Evolutionary conservation across 805 yeast species (phyloP), one percentile per base, ranked within the genome.

Genomic region (Candida suzukii): DNA sequence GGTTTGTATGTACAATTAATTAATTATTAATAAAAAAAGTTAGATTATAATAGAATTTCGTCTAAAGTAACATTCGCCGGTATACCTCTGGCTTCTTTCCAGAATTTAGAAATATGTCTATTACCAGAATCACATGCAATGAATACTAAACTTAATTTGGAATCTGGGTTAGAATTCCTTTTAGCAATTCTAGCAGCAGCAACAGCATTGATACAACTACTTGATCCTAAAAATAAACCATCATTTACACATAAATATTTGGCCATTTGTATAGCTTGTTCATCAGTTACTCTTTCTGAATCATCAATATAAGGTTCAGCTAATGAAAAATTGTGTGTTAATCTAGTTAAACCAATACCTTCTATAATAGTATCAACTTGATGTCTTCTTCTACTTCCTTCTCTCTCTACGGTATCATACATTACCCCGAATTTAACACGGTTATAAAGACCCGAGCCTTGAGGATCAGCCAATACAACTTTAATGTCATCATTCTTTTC

Each of bases 361-460:
- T 91, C 99, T 3, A 91, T 81, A 2, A 90, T 56, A 0, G 98
- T 93, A 60, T 91, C 99, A 2, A 91, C 98, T 62, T 91, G 99
- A 60, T 93, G 98, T 50, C 99, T 68, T 56, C 97, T 73, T 51
- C 98, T 70, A 0, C 93, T 85, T 1, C 99, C 99, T 63, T 91
- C 99, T 49, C 74, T 80, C 60, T 91, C 99, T 8, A 77, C 88
- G 2, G 70, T 48, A 52, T 90, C 95, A 59, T 87, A 91, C 97
- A 93, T 88, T 3, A 91, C 98, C 2, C 97, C 98, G 54, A 66
- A 78, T 53, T 86, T 86, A 39, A 91, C 76, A 45, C 95, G 67
- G 63, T 91, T 88, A 55, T 73, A 85, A 47, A 93, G 73, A 0
- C 99, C 99, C 14, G 93, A 81, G 0, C 99, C 99, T 54, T 88